phyloP scores from a whole-genome alignment of 1,139 yeast species.

The Taphrina confusa region DNA sequence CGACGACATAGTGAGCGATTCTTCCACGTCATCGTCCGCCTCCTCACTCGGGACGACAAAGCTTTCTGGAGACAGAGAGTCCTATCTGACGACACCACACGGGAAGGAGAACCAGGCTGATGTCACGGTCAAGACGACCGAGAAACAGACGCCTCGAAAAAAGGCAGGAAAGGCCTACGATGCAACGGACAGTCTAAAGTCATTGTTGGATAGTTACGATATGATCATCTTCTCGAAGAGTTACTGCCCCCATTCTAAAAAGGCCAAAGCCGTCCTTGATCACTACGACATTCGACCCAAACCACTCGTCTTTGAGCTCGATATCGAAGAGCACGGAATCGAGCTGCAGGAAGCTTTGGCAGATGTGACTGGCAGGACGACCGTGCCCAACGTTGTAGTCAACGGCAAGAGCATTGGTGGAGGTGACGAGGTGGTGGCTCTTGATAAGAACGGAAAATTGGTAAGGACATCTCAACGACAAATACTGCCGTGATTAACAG shows the following conservation, averaged over 20 bases:
- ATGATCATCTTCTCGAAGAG: conserved; percentile 28
- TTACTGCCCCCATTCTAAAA: conserved; percentile 63
- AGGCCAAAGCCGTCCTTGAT: conserved; percentile 66
- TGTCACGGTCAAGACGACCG: conserved; percentile 1
- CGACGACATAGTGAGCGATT: neutral
- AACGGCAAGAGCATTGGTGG: conserved; percentile 94
- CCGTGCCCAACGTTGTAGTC: conserved; percentile 91
- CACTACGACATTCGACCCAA: conserved; percentile 72
- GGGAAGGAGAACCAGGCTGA: neutral
- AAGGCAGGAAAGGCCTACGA: conserved; percentile 4
- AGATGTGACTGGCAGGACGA: conserved; percentile 81
- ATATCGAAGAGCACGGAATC: conserved; percentile 67
- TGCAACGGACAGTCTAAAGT: conserved; percentile 7
- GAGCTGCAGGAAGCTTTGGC: conserved; percentile 78
- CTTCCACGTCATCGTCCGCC: neutral
- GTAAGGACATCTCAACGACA: conserved; percentile 42
- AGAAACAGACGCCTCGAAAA: neutral
- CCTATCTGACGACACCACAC: conserved; percentile 15
- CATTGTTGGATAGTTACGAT: conserved; percentile 7
- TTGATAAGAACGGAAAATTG: conserved; percentile 61
- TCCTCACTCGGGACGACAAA: neutral
- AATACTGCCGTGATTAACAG: conserved; percentile 30
- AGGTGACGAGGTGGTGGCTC: conserved; percentile 69
- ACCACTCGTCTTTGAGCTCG: conserved; percentile 77
- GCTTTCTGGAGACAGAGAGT: neutral